These are phyloP conservation scores for Citrus australasica DNA, from an alignment of 345 rosid species.

Conservation along the genomic window DNA sequence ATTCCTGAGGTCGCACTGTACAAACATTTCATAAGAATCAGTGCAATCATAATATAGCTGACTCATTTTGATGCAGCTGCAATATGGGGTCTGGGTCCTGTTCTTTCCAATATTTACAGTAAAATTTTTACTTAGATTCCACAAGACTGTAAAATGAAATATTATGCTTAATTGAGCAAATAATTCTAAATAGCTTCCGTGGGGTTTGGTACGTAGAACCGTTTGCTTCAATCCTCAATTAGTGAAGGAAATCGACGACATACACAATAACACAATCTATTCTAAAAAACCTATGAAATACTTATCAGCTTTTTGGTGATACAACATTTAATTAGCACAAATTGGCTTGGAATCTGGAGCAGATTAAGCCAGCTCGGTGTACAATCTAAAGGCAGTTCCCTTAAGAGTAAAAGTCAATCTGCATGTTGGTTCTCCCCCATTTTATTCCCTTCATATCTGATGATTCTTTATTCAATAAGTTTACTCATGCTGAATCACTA, in stretches of 20 bases:
- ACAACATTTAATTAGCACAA: background rate
- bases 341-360: background rate
- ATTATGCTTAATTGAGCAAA: background rate
- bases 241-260: background rate
- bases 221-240: background rate
- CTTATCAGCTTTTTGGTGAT: background rate
- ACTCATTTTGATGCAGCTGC: background rate
- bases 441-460: background rate
- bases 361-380: background rate
- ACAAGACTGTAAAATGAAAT: background rate
- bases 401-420: background rate
- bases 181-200: background rate
- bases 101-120: too few species aligned
- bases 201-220: background rate
- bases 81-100: background rate
- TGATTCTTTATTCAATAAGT: background rate
- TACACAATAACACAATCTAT: background rate
- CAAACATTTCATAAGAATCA: too few species aligned
- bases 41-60: too few species aligned
- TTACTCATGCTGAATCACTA: background rate
- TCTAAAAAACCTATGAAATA: background rate
- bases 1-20: too few species aligned
- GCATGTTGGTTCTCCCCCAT: background rate
- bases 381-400: background rate
- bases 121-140: background rate